Base-by-base conservation (phyloP, 768 basidiomycete species). In the Termitomyces sp. region DNA sequence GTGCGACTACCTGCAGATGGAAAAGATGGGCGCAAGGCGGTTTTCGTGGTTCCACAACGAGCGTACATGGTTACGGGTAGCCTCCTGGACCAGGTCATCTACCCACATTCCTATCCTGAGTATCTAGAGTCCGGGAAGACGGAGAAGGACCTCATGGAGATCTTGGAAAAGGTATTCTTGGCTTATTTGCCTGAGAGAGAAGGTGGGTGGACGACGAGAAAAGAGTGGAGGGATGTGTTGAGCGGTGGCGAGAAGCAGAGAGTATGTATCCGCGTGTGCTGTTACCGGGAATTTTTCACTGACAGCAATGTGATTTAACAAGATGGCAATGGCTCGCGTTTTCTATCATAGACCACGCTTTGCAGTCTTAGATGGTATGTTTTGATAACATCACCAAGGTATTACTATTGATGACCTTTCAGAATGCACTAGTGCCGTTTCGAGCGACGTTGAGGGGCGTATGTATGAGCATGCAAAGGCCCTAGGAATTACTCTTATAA, bases 161-260 rank as follows among this genome's bases (percentile, higher is more conserved):
- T 97, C 32, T 72, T 98, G 59, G 81, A 88, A 64, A 83, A 84
- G 60, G 94, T 88, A 12, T 91, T 91, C 71, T 70, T 98, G 61
- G 88, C 79, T 18, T 98, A 98, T 69, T 69, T 98, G 24, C 90
- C 92, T 2, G 80, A 81, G 46, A 74, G 96, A 28, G 96, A 97
- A 69, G 95, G 96, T 0, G 94, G 95, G 0, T 91, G 92, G 85
- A 78, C 77, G 59, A 88, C 92, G 28, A 75, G 88, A 66, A 98
- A 97, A 72, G 95, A 98, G 70, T 98, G 95, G 95, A 82, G 93
- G 61, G 93, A 97, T 72, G 92, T 98, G 46, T 74, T 96, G 65
- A 94, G 92, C 64, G 96, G 96, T 0, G 96, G 96, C 0, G 96
- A 98, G 81, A 98, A 97, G 73, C 96, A 98, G 72, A 73, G 95